Percentiles rank a stretch among this genome's conserved stretches.
Evolutionary conservation across 1,284 basidiomycete genomes (phyloP).

Genomic region (Leucoagaricus sp.): DNA sequence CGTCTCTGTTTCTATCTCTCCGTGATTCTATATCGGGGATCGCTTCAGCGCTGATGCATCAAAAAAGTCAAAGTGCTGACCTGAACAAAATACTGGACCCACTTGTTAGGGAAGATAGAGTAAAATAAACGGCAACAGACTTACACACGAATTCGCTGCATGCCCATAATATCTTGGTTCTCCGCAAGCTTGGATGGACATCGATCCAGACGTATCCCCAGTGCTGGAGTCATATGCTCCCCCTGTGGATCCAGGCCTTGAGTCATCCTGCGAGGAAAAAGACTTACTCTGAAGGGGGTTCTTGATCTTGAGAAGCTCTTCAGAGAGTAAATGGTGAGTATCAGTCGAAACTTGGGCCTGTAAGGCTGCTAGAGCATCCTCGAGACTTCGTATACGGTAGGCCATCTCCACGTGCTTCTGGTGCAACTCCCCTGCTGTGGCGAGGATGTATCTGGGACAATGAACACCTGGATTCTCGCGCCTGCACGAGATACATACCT

Average conservation of each 20-base stretch:
- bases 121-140: constrained; percentile 24
- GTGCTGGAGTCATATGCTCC: constrained; percentile 68
- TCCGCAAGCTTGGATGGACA: constrained; percentile 68
- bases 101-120: constrained; percentile 4
- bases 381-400: constrained; percentile 71
- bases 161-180: constrained; percentile 73
- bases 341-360: constrained; percentile 59
- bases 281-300: constrained; percentile 68
- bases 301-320: constrained; percentile 71
- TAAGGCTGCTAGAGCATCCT: constrained; percentile 63
- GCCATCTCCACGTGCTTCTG: constrained; percentile 77
- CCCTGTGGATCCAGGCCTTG: constrained; percentile 40
- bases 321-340: constrained; percentile 63
- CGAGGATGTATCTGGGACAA: constrained; percentile 66
- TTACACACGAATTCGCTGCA: constrained; percentile 75
- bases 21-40: constrained; percentile 35
- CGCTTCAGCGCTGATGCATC: constrained; percentile 8
- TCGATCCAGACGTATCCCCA: constrained; percentile 73
- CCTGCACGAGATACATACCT: constrained; percentile 28
- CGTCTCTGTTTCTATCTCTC: constrained; percentile 59
- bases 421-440: constrained; percentile 79
- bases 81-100: constrained; percentile 66
- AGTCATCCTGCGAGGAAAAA: constrained; percentile 29
- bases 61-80: constrained; percentile 39
- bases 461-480: not conserved